Conservation (phyloP, 1,284 basidiomycete genomes). For the Papiliotrema fonsecae region DNA sequence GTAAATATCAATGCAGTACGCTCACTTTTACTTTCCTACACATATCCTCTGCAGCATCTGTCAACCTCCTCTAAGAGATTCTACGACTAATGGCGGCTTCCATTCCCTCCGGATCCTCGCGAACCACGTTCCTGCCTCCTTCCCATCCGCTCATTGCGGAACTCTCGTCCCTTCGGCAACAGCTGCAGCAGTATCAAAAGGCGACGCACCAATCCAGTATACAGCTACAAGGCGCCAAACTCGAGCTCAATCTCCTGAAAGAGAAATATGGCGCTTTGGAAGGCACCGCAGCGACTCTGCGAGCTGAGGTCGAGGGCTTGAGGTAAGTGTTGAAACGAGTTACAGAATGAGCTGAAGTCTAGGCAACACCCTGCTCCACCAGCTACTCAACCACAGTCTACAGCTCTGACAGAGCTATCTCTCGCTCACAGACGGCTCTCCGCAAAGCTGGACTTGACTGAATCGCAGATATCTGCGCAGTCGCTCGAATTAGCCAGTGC, state of each 20-base stretch:
- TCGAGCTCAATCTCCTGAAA: slow-evolving; percentile 38
- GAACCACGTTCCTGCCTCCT: slow-evolving; percentile 15
- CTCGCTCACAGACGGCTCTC: slow-evolving; percentile 47
- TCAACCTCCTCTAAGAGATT: too few relatives aligned
- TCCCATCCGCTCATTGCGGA: slow-evolving; percentile 62
- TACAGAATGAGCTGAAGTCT: not conserved
- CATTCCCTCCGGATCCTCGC: not conserved
- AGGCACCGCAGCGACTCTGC: slow-evolving; percentile 37
- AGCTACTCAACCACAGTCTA: slow-evolving; percentile 24
- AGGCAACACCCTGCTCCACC: slow-evolving; percentile 33
- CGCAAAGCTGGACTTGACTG: slow-evolving; percentile 44
- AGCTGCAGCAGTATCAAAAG: slow-evolving; percentile 58
- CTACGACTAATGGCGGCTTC: too few relatives aligned
- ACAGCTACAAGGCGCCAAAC: slow-evolving; percentile 43
- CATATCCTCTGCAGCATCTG: too few relatives aligned
- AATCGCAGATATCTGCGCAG: slow-evolving; percentile 17
- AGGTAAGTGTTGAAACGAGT: slow-evolving; percentile 20
- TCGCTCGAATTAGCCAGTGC: slow-evolving; percentile 49
- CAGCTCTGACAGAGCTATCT: slow-evolving; percentile 42
- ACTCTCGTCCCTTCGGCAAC: slow-evolving; percentile 59
- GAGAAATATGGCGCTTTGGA: slow-evolving; percentile 43
- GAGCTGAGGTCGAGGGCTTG: slow-evolving; percentile 31
- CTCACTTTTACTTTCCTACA: too few relatives aligned
- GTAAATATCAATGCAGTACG: too few relatives aligned
- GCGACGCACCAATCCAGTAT: slow-evolving; percentile 44